A percentile compares a stretch with the other conserved stretches of the same genome.
Conservation (phyloP, 331 rosid genomes). For the Spiraea crenata region DNA sequence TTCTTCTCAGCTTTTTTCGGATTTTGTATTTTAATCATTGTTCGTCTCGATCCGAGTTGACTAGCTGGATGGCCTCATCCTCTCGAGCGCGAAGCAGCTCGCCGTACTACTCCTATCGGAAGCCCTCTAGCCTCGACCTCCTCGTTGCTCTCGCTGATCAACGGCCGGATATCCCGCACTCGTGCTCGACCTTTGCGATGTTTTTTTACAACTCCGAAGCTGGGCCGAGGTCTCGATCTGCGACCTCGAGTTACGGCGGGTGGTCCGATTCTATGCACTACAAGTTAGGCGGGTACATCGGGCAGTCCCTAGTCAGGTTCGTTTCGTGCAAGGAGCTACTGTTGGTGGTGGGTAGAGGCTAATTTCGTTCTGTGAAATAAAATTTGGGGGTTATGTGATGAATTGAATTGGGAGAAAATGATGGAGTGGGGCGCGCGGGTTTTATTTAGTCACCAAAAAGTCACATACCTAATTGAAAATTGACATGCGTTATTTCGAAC, state of each 20-base stretch:
- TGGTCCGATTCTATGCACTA: constrained; percentile 60
- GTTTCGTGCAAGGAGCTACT: constrained; percentile 59
- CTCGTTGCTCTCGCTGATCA: constrained; percentile 66
- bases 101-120: constrained; percentile 71
- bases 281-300: constrained; percentile 38
- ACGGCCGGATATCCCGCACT: constrained; percentile 74
- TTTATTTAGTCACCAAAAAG: no score
- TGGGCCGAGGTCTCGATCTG: constrained; percentile 73
- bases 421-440: no score
- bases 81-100: constrained; percentile 94
- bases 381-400: no score
- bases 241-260: constrained; percentile 52
- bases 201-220: constrained; percentile 67
- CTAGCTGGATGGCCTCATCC: constrained; percentile 78
- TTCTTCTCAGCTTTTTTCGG: not conserved
- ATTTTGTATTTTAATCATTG: constrained; percentile 2
- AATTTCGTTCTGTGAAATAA: no score
- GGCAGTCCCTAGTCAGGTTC: constrained; percentile 65
- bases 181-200: constrained; percentile 68
- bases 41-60: not conserved
- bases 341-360: constrained; percentile 53
- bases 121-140: constrained; percentile 77
- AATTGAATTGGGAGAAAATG: no score
- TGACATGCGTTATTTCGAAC: no score
- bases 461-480: no score